phyloP scores from a whole-genome alignment of 352 stramenopile species.

The Phytophthora pini region DNA sequence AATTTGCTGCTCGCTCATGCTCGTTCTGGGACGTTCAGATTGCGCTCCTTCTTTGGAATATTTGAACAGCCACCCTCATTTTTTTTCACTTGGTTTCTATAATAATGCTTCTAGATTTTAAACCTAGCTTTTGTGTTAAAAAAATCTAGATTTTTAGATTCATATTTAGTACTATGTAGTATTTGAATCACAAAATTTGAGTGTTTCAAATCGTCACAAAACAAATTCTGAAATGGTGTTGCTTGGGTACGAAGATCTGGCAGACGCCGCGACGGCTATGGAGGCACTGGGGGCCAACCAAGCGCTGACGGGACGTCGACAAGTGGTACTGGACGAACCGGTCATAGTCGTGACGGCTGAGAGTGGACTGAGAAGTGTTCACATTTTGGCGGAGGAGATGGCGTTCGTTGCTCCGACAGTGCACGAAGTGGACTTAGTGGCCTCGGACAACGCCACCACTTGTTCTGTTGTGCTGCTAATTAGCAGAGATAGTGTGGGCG shows the following conservation, averaged over 20 bases:
- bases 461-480: constrained; percentile 36
- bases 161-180: not conserved
- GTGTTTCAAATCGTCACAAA: not conserved
- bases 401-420: constrained; percentile 21
- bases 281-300: constrained; percentile 17
- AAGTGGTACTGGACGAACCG: constrained; percentile 18
- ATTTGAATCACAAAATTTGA: too few species aligned
- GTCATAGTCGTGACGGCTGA: constrained; percentile 26
- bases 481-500: constrained; percentile 14
- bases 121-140: not conserved
- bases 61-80: not conserved
- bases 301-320: constrained; percentile 8
- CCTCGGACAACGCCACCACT: constrained; percentile 40
- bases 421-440: constrained; percentile 29
- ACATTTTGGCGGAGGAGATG: constrained; percentile 39
- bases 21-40: constrained; percentile 12
- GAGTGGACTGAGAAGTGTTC: constrained; percentile 18
- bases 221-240: constrained; percentile 26
- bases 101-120: not conserved
- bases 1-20: constrained; percentile 15
- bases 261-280: constrained; percentile 10
- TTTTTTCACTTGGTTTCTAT: not conserved
- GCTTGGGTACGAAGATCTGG: constrained; percentile 17
- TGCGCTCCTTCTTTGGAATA: not conserved
- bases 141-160: not conserved